These are phyloP conservation scores for Starmera pachycereana DNA, from an alignment of 805 yeast species.

Conservation along the genomic window DNA sequence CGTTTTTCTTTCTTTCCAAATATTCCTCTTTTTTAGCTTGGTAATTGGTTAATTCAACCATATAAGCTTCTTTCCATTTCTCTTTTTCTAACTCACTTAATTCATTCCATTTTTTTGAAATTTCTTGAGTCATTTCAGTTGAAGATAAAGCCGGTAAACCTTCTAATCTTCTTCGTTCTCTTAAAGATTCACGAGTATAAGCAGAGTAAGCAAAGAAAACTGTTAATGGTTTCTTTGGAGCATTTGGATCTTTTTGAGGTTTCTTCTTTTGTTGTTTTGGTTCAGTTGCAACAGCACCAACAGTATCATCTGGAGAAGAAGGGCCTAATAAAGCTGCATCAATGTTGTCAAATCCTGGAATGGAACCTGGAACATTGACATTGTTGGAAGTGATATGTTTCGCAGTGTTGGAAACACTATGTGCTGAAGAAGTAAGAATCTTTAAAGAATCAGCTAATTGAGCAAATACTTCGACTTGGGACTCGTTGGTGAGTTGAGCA, in stretches of 20 bases:
- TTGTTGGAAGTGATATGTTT: slow-evolving; percentile 3
- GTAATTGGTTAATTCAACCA: slow-evolving; percentile 33
- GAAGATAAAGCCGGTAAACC: slow-evolving; percentile 59
- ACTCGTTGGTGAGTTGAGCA: slow-evolving; percentile 35
- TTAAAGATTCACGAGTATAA: slow-evolving; percentile 59
- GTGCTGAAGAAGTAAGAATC: slow-evolving; percentile 27
- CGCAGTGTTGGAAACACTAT: slow-evolving; percentile 19
- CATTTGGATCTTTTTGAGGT: slow-evolving; percentile 75
- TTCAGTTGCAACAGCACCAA: slow-evolving; percentile 7
- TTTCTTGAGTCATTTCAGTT: slow-evolving; percentile 68
- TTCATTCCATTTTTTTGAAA: slow-evolving; percentile 71
- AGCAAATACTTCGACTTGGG: slow-evolving; percentile 33
- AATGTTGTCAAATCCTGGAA: slow-evolving; percentile 5
- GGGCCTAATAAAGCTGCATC: slow-evolving; percentile 3
- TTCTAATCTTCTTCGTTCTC: slow-evolving; percentile 51
- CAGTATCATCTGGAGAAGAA: slow-evolving; percentile 17
- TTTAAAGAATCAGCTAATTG: slow-evolving; percentile 32
- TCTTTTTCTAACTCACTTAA: slow-evolving; percentile 61
- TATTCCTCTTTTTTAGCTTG: slow-evolving; percentile 36
- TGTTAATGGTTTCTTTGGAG: slow-evolving; percentile 92
- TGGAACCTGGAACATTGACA: slow-evolving; percentile 1
- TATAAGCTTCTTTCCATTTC: slow-evolving; percentile 54
- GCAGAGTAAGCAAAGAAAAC: slow-evolving; percentile 75
- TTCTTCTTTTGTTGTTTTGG: slow-evolving; percentile 28
- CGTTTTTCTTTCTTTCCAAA: slow-evolving; percentile 33